Base-by-base conservation (phyloP, 1,284 basidiomycete genomes). In the Volvariella volvacea region DNA sequence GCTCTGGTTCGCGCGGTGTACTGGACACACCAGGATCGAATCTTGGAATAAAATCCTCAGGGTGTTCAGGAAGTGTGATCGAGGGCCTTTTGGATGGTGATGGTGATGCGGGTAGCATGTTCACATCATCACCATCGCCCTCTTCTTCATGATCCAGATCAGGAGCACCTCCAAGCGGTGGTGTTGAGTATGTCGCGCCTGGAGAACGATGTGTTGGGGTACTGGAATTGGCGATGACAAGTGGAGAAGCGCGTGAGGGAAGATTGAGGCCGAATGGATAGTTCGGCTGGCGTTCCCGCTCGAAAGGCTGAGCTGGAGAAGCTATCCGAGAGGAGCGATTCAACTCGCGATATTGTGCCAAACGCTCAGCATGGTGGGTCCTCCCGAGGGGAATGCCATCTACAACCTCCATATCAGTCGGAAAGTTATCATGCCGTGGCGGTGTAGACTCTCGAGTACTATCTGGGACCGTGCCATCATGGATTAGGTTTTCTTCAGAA, bases 311-410 rank as follows among this genome's bases (percentile, higher is more conserved):
- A 9, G 47, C 48, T 43, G 60, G 60, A 6, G 59, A 60, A 17
- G 42, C 48, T 40, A 39, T 47, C 17, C 50, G 59, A 42, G 54
- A 57, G 20, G 42, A 46, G n/a, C 34, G 31, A 42, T 34, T 46
- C 12, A 64, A 57, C 37, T 63, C 59, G 42, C 61, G 64, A 43
- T 63, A 62, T 46, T 67, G 64, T n/a, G 63, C 55, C 51, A 68
- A 64, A 19, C 72, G 69, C 32, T 80, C 73, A 3, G 69, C 65
- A 52, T 85, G 84, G 59, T 85, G 85, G n/a, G 73, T 74, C 12
- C 80, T 71, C 9, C 83, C 85, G 45, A 80, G 78, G 0, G 83
- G 83, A 33, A 87, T 65, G 2, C 83, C 83, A 43, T 74, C 74
- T 51, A 83, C 80, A 8, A 70, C 71, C 48, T 86, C 79, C 25